Base-by-base conservation (phyloP, 306 rosid genomes). In the Vigna hirtella region DNA sequence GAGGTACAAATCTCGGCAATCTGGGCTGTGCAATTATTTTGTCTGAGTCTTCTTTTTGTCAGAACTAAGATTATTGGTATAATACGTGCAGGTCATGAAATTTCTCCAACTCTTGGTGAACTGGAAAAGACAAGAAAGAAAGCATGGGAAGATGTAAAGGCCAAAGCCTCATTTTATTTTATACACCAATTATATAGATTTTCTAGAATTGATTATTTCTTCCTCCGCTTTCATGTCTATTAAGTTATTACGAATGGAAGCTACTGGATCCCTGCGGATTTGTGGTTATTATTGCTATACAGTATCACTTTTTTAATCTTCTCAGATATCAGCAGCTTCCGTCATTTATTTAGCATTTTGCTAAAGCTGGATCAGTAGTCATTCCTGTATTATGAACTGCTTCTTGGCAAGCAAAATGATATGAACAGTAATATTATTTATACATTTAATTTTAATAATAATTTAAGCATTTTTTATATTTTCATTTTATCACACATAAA, bases 91-190 rank as follows among this genome's bases (percentile, higher is more conserved):
- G 98, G 98, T 95, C 30, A 84, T 88, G 98, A 84, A 86, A 70
- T 95, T 95, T 81, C 97, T 95, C 61, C 88, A 87, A 81, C 85
- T 84, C 7, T 82, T 95, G 62, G 92, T 92, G 73, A 86, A 82
- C 26, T 89, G 95, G 97, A 85, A 85, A 87, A 76, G 82, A 20
- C 72, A 43, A 66, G 83, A 67, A 83, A 78, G 56, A 28, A 55
- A 74, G 56, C 66, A 57, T 24, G 74, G 30, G 63, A 30, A 55
- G 79, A 66, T 66, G 59, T 73, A 36, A 78, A 65, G 16, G 17
- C 50, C 47, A 51, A 32, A 51, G 69, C n/a, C 4, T 16, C 72
- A 51, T 45, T 32, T 72, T 47, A 18, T 59, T 68, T 64, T 55
- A 64, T 42, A 63, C 4, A 17, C 3, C 26, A 52, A 11, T 48